phyloP scores from a whole-genome alignment of 805 yeast genomes.

The Danielia reshetovae region DNA sequence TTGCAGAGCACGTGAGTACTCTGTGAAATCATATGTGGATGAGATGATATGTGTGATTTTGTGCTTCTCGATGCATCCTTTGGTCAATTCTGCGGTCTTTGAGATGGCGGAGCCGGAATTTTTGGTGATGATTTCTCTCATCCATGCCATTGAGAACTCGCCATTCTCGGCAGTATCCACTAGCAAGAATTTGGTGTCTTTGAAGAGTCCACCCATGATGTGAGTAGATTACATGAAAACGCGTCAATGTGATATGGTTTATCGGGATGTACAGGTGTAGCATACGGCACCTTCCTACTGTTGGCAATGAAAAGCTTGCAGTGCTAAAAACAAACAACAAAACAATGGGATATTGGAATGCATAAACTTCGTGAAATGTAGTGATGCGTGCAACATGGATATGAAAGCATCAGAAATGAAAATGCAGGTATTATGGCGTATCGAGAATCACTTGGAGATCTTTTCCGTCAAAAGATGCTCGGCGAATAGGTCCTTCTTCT shows the following conservation, averaged over 20 bases:
- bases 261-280: too few species aligned
- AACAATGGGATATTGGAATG: too few species aligned
- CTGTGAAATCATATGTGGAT: slow-evolving; percentile 48
- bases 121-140: slow-evolving; percentile 3
- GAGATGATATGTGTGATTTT: slow-evolving; percentile 50
- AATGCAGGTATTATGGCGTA: slow-evolving; percentile 2
- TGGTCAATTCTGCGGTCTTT: neutral
- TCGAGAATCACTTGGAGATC: slow-evolving; percentile 2
- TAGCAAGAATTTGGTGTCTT: slow-evolving; percentile 1
- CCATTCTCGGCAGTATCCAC: neutral
- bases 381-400: too few species aligned
- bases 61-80: slow-evolving; percentile 2
- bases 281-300: too few species aligned
- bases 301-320: too few species aligned
- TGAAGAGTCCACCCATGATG: slow-evolving; percentile 1
- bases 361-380: too few species aligned
- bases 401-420: slow-evolving; percentile 5
- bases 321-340: too few species aligned
- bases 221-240: too few species aligned
- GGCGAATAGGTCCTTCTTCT: slow-evolving; percentile 41
- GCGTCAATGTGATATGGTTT: too few species aligned
- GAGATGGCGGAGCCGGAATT: slow-evolving; percentile 9
- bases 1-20: slow-evolving; percentile 42
- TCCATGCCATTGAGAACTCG: neutral
- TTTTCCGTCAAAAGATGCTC: slow-evolving; percentile 12